Evolutionary conservation across 139 green algal species (phyloP).

Genomic region (Micractinium conductrix): DNA sequence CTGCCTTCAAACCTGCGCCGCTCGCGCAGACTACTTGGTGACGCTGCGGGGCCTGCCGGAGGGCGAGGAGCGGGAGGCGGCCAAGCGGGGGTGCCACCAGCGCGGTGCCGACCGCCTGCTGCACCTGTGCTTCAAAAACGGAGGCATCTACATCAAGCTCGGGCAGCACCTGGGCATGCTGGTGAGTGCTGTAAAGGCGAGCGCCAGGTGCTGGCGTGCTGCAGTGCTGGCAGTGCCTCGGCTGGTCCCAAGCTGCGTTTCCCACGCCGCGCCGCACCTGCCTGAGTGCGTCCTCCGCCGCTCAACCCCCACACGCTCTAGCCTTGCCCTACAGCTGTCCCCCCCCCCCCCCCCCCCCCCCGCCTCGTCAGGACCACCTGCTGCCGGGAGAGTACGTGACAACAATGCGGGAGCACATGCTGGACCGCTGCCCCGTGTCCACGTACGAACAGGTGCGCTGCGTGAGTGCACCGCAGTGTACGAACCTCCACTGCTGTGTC

Average conservation of each 20-base stretch:
- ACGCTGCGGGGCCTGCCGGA: slow-evolving; percentile 52
- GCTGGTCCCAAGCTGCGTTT: no score
- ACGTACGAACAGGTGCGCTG: slow-evolving; percentile 49
- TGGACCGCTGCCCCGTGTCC: slow-evolving; percentile 86
- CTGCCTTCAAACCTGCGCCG: no score
- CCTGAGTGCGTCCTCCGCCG: no score
- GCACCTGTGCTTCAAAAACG: slow-evolving; percentile 85
- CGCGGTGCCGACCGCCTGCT: slow-evolving; percentile 65
- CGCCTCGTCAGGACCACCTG: slow-evolving; percentile 93
- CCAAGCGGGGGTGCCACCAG: slow-evolving; percentile 60
- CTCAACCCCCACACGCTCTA: no score
- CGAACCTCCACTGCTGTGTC: no score
- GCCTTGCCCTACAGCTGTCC: no score
- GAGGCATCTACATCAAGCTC: slow-evolving; percentile 88
- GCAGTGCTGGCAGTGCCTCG: no score
- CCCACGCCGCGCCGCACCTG: no score
- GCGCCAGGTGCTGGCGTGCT: no score
- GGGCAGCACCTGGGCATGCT: slow-evolving; percentile 91
- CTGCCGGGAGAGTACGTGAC: slow-evolving; percentile 88
- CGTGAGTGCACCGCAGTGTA: no score
- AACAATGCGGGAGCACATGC: slow-evolving; percentile 82
- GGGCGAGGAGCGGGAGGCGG: slow-evolving; percentile 32
- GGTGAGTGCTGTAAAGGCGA: no score
- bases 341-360: no score
- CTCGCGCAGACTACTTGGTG: slow-evolving; percentile 67